These are phyloP conservation scores for Xylaria intraflava DNA, from an alignment of 495 filamentous ascomycete species.

Conservation along the genomic window DNA sequence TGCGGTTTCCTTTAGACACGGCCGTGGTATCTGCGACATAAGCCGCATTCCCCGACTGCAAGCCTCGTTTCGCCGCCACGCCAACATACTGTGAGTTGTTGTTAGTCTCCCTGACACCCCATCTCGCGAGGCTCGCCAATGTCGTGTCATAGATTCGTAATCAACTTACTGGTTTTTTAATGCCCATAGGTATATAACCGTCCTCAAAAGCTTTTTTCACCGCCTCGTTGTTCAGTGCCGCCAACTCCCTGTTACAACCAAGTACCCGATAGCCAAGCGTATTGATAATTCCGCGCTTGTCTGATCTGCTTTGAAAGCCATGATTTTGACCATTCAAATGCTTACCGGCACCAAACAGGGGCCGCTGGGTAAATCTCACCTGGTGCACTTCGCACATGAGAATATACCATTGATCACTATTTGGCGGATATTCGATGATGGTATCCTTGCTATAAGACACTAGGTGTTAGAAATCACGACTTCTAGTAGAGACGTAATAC, in stretches of 20 bases:
- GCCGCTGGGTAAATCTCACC: constrained; percentile 35
- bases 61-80: neutral
- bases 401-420: constrained; percentile 31
- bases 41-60: too few species aligned
- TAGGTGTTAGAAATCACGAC: neutral
- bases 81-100: neutral
- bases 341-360: constrained; percentile 36
- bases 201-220: constrained; percentile 21
- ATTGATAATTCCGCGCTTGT: constrained; percentile 23
- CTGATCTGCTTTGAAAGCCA: constrained; percentile 26
- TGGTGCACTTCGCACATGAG: constrained; percentile 38
- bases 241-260: constrained; percentile 24
- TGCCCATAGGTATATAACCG: constrained; percentile 29
- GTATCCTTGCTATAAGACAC: constrained; percentile 25
- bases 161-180: constrained; percentile 9
- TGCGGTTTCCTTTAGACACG: neutral
- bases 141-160: too few species aligned
- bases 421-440: constrained; percentile 33
- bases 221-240: constrained; percentile 28
- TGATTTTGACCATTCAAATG: constrained; percentile 35
- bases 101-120: neutral
- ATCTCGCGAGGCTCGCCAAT: neutral
- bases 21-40: neutral
- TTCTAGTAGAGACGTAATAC: neutral
- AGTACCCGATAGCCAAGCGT: constrained; percentile 31